Conservation (phyloP, 495 filamentous ascomycete species). For the Penicillium cinerascens region DNA sequence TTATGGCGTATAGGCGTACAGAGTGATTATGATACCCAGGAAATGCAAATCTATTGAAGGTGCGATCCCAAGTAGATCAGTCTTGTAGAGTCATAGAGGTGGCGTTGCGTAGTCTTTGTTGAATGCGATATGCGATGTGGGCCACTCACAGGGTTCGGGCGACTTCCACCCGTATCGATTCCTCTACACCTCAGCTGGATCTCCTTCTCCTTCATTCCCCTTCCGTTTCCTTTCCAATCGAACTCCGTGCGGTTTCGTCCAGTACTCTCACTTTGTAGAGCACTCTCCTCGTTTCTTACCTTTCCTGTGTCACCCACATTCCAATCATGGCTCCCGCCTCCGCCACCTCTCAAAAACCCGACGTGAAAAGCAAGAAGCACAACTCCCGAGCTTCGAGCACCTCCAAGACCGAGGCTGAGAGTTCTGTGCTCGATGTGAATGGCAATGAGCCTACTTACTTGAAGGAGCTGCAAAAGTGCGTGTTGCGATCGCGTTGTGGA, state of each 20-base stretch:
- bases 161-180: slow-evolving; percentile 40
- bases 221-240: slow-evolving; percentile 8
- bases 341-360: slow-evolving; percentile 41
- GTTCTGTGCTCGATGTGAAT: slow-evolving; percentile 47
- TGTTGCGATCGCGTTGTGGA: slow-evolving; percentile 1
- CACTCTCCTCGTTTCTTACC: neutral
- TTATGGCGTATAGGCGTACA: slow-evolving; percentile 7
- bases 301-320: slow-evolving; percentile 28
- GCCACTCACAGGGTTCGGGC: slow-evolving; percentile 33
- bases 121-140: slow-evolving; percentile 10
- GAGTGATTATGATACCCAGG: slow-evolving; percentile 10
- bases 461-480: slow-evolving; percentile 83
- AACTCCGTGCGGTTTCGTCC: neutral
- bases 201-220: slow-evolving; percentile 6
- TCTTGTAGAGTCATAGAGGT: neutral
- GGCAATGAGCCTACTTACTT: slow-evolving; percentile 70
- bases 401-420: slow-evolving; percentile 32
- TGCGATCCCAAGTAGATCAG: neutral
- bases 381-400: slow-evolving; percentile 26
- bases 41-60: neutral
- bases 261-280: slow-evolving; percentile 11
- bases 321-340: slow-evolving; percentile 39
- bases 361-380: slow-evolving; percentile 30
- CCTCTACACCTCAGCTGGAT: slow-evolving; percentile 9
- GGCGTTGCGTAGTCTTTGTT: neutral